Evolutionary conservation across 345 rosid species (phyloP).

Genomic region (Nasturtium officinale): DNA sequence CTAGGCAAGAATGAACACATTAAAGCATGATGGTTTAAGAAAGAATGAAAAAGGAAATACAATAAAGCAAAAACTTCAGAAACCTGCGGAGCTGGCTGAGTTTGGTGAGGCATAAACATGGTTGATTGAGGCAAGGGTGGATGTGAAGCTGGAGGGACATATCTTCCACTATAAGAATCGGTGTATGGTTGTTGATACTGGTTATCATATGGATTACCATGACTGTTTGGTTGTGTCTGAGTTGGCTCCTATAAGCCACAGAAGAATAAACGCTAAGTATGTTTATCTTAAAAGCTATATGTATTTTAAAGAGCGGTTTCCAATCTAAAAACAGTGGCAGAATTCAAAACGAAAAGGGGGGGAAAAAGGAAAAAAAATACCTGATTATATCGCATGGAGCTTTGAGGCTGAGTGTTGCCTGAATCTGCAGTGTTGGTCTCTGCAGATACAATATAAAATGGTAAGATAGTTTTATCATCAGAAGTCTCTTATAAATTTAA

Average conservation of each 20-base stretch:
- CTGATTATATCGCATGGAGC: slow-evolving; percentile 41
- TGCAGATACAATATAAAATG: slow-evolving; percentile 51
- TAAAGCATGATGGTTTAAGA: slow-evolving; percentile 17
- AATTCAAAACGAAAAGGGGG: background rate
- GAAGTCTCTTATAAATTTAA: background rate
- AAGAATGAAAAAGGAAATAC: slow-evolving; percentile 16
- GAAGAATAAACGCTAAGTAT: slow-evolving; percentile 38
- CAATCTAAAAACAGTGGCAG: slow-evolving; percentile 9
- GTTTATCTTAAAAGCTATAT: slow-evolving; percentile 5
- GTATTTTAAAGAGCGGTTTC: slow-evolving; percentile 23
- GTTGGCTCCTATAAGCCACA: slow-evolving; percentile 34
- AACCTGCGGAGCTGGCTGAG: slow-evolving; percentile 71
- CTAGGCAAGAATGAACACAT: slow-evolving; percentile 14
- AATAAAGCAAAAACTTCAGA: slow-evolving; percentile 28
- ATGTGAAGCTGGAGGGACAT: slow-evolving; percentile 50
- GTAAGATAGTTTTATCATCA: slow-evolving; percentile 16
- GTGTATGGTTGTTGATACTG: slow-evolving; percentile 61
- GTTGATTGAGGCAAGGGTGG: slow-evolving; percentile 53
- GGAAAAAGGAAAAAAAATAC: background rate
- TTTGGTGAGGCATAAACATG: slow-evolving; percentile 73
- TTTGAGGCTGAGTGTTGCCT: slow-evolving; percentile 49
- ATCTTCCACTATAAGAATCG: slow-evolving; percentile 56
- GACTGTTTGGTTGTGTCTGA: slow-evolving; percentile 51
- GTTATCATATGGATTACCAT: slow-evolving; percentile 56
- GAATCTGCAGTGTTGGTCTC: slow-evolving; percentile 49